Evolutionary conservation across 495 filamentous ascomycete species (phyloP).

Genomic region (Xylaria bambusicola): DNA sequence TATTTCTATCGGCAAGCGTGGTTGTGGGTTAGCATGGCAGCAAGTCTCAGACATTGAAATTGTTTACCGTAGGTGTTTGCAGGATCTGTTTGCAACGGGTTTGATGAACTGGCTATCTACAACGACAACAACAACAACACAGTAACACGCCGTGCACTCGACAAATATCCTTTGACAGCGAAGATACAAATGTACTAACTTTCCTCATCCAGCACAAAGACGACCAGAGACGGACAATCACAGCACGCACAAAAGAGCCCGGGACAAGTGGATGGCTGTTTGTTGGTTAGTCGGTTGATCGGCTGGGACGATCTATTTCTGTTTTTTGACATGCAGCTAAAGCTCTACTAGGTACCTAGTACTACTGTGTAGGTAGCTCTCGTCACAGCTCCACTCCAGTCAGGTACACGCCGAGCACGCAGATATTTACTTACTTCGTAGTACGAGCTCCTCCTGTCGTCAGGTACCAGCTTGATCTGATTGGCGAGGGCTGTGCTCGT

Average conservation of each 20-base stretch:
- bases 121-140: not conserved
- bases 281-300: not conserved
- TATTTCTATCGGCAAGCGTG: not conserved
- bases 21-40: not conserved
- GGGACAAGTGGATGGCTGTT: not conserved
- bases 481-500: not conserved
- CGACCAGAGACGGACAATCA: no score
- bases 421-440: no score
- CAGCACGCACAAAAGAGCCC: no score
- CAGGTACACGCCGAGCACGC: conserved; percentile 9
- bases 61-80: conserved; percentile 5
- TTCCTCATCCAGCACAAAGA: not conserved
- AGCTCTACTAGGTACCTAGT: not conserved
- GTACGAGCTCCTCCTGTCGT: no score
- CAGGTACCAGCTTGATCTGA: conserved; percentile 11
- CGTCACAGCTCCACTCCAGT: not conserved
- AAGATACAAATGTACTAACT: not conserved
- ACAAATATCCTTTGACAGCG: no score
- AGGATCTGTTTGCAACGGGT: not conserved
- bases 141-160: not conserved
- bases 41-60: conserved; percentile 5
- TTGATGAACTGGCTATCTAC: not conserved
- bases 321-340: conserved; percentile 8
- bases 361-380: not conserved
- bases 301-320: conserved; percentile 11